These are phyloP conservation scores for Dactylellina haptotyla DNA, from an alignment of 2,329 filamentous ascomycete species.

Conservation along the genomic window DNA sequence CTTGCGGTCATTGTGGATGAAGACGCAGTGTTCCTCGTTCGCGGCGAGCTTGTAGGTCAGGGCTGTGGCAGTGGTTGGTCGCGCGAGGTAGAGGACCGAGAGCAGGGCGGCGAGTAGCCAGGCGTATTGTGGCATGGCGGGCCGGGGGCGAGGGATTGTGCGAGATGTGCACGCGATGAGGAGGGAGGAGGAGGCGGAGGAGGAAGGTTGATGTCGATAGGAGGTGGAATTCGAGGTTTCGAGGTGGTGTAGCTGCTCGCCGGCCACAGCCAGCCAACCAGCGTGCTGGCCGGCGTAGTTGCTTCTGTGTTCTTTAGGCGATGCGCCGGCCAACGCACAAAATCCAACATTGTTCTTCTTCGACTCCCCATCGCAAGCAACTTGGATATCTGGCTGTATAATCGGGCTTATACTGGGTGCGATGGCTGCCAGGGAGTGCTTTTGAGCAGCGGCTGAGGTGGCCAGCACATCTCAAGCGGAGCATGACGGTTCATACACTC, in stretches of 20 bases:
- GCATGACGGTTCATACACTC: no score
- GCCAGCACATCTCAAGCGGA: no score
- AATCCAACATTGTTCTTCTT: slow-evolving; percentile 29
- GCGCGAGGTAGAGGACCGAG: slow-evolving; percentile 69
- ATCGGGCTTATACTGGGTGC: neutral
- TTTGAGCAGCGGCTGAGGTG: no score
- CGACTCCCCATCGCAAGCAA: no score
- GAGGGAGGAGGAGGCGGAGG: neutral
- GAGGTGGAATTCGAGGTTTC: no score
- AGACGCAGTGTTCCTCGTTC: slow-evolving; percentile 97
- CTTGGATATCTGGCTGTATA: neutral
- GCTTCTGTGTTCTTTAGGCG: slow-evolving; percentile 49
- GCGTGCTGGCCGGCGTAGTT: no score
- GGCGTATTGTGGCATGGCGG: slow-evolving; percentile 37
- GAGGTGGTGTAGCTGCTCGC: no score
- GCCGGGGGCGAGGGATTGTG: neutral
- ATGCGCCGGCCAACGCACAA: slow-evolving; percentile 27
- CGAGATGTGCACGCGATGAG: neutral
- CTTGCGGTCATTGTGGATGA: slow-evolving; percentile 77
- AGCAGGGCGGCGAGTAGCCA: slow-evolving; percentile 68
- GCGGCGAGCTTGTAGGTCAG: slow-evolving; percentile 91
- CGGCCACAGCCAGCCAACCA: no score
- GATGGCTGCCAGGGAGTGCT: no score
- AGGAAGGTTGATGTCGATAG: neutral
- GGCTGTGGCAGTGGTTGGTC: slow-evolving; percentile 78